Conservation (phyloP, 2,329 filamentous ascomycete species). For the Apiospora kogelbergensis region DNA sequence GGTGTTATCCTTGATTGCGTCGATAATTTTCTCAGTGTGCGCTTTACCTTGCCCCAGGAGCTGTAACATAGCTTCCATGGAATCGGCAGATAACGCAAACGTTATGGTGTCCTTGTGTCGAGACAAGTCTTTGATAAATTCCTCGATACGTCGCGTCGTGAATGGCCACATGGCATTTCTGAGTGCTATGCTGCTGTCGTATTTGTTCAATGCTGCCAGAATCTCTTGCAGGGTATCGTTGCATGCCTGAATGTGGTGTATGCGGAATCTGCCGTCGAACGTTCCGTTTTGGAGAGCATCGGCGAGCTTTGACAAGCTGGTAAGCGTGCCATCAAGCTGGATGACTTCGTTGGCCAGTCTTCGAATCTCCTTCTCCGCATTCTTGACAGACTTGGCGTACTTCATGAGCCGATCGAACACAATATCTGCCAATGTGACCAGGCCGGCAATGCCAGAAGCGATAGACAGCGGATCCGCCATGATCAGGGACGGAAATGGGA, state of each 20-base stretch:
- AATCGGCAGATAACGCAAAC: conserved; percentile 22
- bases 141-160: conserved; percentile 18
- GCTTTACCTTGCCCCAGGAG: conserved; percentile 12
- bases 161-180: conserved; percentile 23
- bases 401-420: conserved; percentile 23
- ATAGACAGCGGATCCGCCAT: conserved; percentile 27
- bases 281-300: conserved; percentile 19
- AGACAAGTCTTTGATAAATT: conserved; percentile 21
- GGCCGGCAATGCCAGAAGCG: conserved; percentile 28
- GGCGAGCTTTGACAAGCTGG: conserved; percentile 21
- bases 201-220: neutral
- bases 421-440: conserved; percentile 26
- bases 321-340: conserved; percentile 19
- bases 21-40: neutral
- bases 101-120: conserved; percentile 21
- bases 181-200: neutral
- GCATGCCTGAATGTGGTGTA: conserved; percentile 19
- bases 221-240: conserved; percentile 12
- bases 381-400: conserved; percentile 23
- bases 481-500: too few relatives aligned
- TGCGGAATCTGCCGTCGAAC: conserved; percentile 11
- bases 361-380: conserved; percentile 22
- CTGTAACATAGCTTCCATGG: conserved; percentile 17
- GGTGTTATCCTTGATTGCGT: conserved; percentile 13
- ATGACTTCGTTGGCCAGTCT: conserved; percentile 22